Evolutionary conservation across 73 alveolate genomes (phyloP), one percentile per base, ranked within the genome.

Genomic region (Effrenium voratum): DNA sequence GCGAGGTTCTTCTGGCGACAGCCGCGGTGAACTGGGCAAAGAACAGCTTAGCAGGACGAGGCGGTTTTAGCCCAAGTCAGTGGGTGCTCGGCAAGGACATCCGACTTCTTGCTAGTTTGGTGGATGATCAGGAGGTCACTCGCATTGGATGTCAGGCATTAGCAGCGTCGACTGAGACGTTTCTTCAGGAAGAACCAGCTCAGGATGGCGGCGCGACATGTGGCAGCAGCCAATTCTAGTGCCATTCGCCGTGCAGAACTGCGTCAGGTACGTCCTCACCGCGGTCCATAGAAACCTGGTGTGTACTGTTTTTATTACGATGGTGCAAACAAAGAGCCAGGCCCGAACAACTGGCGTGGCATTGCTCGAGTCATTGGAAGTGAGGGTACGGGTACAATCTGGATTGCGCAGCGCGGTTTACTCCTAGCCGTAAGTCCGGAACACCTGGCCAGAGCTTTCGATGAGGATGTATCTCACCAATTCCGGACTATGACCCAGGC

Each of bases 351-450:
- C 46, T 79, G 90, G 90, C 0, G 90, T 0, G 90, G 90, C 1
- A 44, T 79, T 0, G 90, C 90, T 0, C 2, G 90, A n/a, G 92
- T 81, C 0, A 32, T 81, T 13, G 91, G 91, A 5, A 30, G 46
- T 1, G 91, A 81, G 15, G 91, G 91, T 0, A 30, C 70, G 5
- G 0, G 49, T 0, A 81, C 91, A 6, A 36, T 81, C 1, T 81
- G 91, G 91, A 0, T 81, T 34, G 6, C 66, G 5, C 91, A 81
- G 38, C 28, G 91, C 0, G 92, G 92, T 0, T 30, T 81, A 2
- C 34, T 81, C 8, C n/a, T 81, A 13, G 92, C 92, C 1, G 92
- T 32, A 0, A 38, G 46, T 28, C 94, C 81, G 1, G 94, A 85
- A 34, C 94, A 52, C 32, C n/a, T 85, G 63, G 26, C 46, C 0